These are phyloP conservation scores for Cyclostephanos invisitatus DNA, from an alignment of 108 stramenopile genomes.

Conservation along the genomic window DNA sequence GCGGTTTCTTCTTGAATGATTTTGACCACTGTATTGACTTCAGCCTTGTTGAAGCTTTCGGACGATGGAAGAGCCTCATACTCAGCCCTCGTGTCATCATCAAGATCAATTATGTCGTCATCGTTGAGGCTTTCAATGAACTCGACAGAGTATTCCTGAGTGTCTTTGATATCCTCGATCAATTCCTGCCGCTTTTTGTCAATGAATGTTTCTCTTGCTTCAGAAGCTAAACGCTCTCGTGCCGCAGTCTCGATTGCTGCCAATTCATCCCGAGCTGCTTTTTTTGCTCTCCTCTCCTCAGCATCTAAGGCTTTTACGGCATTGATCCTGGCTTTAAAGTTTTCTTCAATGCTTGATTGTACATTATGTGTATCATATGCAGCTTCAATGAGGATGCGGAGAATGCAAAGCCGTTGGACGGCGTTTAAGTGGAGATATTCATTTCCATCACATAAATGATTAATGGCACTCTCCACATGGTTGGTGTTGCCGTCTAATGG, in stretches of 20 bases:
- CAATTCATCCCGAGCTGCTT: conserved; percentile 76
- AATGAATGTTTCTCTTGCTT: conserved; percentile 71
- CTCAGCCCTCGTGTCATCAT: conserved; percentile 86
- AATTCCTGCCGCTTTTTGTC: conserved; percentile 83
- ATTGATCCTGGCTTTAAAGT: conserved; percentile 75
- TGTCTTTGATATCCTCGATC: conserved; percentile 60
- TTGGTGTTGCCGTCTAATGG: conserved; percentile 16
- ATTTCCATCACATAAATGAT: conserved; percentile 68
- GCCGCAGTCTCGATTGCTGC: conserved; percentile 69
- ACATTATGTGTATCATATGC: conserved; percentile 78
- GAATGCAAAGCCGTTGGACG: conserved; percentile 65
- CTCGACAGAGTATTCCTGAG: conserved; percentile 68
- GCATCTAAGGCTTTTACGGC: conserved; percentile 80
- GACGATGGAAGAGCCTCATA: conserved; percentile 76
- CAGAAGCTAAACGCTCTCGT: conserved; percentile 73
- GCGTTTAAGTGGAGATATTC: conserved; percentile 65
- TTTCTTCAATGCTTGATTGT: conserved; percentile 73
- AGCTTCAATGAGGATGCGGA: conserved; percentile 78
- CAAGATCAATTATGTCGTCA: conserved; percentile 84
- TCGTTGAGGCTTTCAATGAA: conserved; percentile 80
- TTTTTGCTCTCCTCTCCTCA: conserved; percentile 77
- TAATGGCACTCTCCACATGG: conserved; percentile 54
- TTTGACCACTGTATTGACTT: conserved; percentile 69
- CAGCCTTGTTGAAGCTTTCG: conserved; percentile 77
- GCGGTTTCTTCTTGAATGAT: conserved; percentile 81